Base-by-base conservation (phyloP, 2,329 filamentous ascomycete species). In the Chaetomiaceae sp. region DNA sequence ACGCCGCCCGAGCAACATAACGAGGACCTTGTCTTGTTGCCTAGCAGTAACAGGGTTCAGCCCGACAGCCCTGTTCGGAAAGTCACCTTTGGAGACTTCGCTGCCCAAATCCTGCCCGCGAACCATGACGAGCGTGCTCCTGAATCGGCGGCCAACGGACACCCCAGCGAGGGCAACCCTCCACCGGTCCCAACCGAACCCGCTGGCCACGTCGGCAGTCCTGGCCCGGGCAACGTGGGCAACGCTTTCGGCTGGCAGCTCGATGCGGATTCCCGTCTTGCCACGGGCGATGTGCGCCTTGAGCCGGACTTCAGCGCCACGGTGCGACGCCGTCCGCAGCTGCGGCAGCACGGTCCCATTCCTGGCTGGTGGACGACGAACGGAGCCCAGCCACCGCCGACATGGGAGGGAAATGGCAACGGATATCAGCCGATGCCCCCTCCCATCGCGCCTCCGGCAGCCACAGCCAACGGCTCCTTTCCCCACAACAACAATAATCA, bases 211-310 rank as follows among this genome's bases (percentile, higher is more conserved):
- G 5, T 24, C 12, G 7, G 12, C 11, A 19, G 15, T 37, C 19
- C 18, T 14, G 10, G 4, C 38, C 10, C 14, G n/a, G n/a, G n/a
- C 7, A 24, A 33, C n/a, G 17, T n/a, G 15, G 19, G 11, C 4
- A n/a, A n/a, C n/a, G n/a, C n/a, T n/a, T 42, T 34, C 11, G 26
- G 10, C 3, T 32, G 45, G 35, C 39, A 42, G 20, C 3, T 29
- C 1, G 14, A 38, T 3, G 9, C 19, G 8, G 7, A 27, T 6
- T 27, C 14, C 8, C 17, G 6, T 7, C 8, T 45, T 5, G 53
- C 43, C 9, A 54, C 38, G 15, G 42, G 42, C 5, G 45, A 51
- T 6, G 20, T 51, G 18, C 41, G 45, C 10, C 35, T 51, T 17
- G 42, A 48, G 4, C 34, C 38, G 50, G 38, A 40, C 12, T 46